A percentile compares a stretch with the other conserved stretches of the same genome.
phyloP scores from a whole-genome alignment of 78 protist species.

The Cavenderia fasciculata region DNA sequence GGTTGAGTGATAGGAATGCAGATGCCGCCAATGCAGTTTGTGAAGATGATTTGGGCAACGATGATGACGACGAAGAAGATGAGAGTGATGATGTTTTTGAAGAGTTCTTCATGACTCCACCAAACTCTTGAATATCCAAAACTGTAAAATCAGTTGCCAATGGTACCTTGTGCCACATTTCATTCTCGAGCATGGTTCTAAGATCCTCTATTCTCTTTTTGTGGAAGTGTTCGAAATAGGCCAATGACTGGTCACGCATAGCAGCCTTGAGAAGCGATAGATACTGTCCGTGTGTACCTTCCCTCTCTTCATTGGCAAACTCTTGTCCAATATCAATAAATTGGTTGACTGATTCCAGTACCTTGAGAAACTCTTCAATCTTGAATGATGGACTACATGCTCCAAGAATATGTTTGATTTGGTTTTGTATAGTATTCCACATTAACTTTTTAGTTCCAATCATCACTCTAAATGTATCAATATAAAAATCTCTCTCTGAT shows the following conservation, averaged over 20 bases:
- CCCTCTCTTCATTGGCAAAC: conserved; percentile 29
- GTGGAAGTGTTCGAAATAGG: conserved; percentile 72
- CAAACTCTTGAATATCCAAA: conserved; percentile 63
- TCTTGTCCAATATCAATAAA: conserved; percentile 62
- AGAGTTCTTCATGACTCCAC: conserved; percentile 34
- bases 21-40: conserved; percentile 8
- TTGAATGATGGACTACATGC: conserved; percentile 51
- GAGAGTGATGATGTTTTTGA: background rate
- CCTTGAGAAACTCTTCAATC: conserved; percentile 63
- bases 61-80: background rate
- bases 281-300: too few species aligned
- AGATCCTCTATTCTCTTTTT: conserved; percentile 53
- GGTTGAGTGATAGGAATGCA: conserved; percentile 10
- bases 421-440: conserved; percentile 69
- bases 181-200: conserved; percentile 77
- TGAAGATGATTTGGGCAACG: background rate
- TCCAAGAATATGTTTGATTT: conserved; percentile 32
- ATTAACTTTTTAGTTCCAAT: conserved; percentile 13
- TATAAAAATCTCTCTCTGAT: conserved; percentile 20
- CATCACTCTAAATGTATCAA: conserved; percentile 30
- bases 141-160: conserved; percentile 58
- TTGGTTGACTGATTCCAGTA: conserved; percentile 58
- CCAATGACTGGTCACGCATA: conserved; percentile 64
- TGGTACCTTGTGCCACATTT: conserved; percentile 78
- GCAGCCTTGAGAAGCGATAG: conserved; percentile 19